Evolutionary conservation across 192 early-diverging fungal species (phyloP).

Genomic region (Phlyctochytrium arcticum): DNA sequence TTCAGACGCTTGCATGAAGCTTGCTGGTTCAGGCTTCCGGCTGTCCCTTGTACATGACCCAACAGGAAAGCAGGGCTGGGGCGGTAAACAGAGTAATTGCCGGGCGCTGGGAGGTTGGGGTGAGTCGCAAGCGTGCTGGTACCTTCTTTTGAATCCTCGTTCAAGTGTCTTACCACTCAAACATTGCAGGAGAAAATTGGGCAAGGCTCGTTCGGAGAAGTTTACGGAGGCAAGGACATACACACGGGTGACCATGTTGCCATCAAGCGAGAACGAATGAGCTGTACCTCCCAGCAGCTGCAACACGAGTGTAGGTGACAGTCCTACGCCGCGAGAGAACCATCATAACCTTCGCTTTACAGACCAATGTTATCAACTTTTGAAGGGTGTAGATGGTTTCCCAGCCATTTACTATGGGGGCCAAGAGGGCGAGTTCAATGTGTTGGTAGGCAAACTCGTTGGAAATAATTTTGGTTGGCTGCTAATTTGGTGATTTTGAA

Average conservation of each 20-base stretch:
- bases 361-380: conserved; percentile 25
- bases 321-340: neutral
- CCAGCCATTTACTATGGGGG: conserved; percentile 32
- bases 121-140: too few relatives aligned
- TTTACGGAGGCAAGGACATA: conserved; percentile 35
- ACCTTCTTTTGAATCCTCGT: too few relatives aligned
- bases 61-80: too few relatives aligned
- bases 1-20: too few relatives aligned
- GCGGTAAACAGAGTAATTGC: too few relatives aligned
- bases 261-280: conserved; percentile 34
- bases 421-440: conserved; percentile 17
- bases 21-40: too few relatives aligned
- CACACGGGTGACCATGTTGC: conserved; percentile 33
- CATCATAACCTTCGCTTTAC: neutral
- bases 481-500: neutral
- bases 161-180: too few relatives aligned
- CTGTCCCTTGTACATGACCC: too few relatives aligned
- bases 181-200: conserved; percentile 36
- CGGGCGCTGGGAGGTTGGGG: too few relatives aligned
- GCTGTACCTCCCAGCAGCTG: neutral
- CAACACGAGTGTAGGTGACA: conserved; percentile 16
- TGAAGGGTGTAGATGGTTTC: conserved; percentile 28
- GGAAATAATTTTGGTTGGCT: neutral
- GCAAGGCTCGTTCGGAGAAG: conserved; percentile 42
- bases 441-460: neutral